Conservation (phyloP, 139 green algal species). For the Tetradesmus obliquus region DNA sequence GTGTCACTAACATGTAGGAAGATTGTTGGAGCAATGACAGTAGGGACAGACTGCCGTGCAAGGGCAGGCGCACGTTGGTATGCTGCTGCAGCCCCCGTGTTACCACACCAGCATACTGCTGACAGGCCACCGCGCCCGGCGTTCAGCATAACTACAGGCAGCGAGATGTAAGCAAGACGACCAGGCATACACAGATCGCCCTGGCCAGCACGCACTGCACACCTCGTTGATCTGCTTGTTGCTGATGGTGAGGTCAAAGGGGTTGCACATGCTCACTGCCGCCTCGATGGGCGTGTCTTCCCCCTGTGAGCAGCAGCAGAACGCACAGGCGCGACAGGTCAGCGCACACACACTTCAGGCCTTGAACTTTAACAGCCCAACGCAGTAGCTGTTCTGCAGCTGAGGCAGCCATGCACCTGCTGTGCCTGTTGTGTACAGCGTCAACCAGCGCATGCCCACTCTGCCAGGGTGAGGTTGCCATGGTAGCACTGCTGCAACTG, state of each 20-base stretch:
- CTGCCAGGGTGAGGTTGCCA: background rate
- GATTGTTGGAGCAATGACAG: too few species aligned
- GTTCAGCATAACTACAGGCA: too few species aligned
- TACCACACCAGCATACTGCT: too few species aligned
- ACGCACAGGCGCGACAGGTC: background rate
- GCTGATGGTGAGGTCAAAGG: conserved; percentile 85
- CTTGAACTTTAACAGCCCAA: too few species aligned
- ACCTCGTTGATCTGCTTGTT: conserved; percentile 76
- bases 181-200: too few species aligned
- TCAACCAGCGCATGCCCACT: too few species aligned
- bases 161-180: too few species aligned
- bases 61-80: too few species aligned
- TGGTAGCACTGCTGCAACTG: background rate
- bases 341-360: background rate
- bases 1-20: too few species aligned
- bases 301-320: conserved; percentile 55
- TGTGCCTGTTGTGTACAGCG: background rate
- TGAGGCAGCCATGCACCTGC: background rate
- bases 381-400: background rate
- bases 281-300: conserved; percentile 72
- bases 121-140: too few species aligned
- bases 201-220: background rate
- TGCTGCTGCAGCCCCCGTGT: too few species aligned
- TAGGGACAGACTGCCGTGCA: too few species aligned
- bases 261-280: conserved; percentile 95